Evolutionary conservation across 2,329 filamentous ascomycete genomes (phyloP).

Genomic region (Fusarium chlamydosporum): DNA sequence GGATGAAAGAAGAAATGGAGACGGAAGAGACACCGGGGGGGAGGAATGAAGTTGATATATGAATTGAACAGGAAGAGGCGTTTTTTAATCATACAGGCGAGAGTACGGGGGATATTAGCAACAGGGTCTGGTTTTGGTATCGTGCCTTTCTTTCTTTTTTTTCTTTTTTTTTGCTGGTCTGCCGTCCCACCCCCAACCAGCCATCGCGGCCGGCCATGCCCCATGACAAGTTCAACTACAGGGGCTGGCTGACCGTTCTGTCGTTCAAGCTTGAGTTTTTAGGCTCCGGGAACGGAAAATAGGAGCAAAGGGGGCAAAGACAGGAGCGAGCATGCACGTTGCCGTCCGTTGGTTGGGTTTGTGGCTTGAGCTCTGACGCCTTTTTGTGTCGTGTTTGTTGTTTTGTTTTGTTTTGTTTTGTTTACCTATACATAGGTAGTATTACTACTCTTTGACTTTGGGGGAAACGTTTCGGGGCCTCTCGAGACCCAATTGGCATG

Average conservation of each 20-base stretch:
- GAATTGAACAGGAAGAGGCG: slow-evolving; percentile 21
- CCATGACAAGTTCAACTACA: slow-evolving; percentile 26
- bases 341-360: slow-evolving; percentile 20
- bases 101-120: slow-evolving; percentile 43
- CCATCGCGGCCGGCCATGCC: slow-evolving; percentile 8
- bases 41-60: slow-evolving; percentile 25
- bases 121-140: slow-evolving; percentile 38
- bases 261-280: slow-evolving; percentile 9
- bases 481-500: not conserved
- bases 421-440: no score
- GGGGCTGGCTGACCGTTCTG: slow-evolving; percentile 14
- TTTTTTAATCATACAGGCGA: slow-evolving; percentile 39
- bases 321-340: slow-evolving; percentile 12
- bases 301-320: not conserved
- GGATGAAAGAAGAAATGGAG: slow-evolving; percentile 1
- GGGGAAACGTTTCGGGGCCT: not conserved
- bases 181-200: slow-evolving; percentile 37
- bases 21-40: not conserved
- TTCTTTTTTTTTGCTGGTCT: slow-evolving; percentile 15
- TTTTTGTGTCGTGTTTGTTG: slow-evolving; percentile 17
- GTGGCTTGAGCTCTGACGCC: slow-evolving; percentile 31
- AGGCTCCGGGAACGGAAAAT: slow-evolving; percentile 7
- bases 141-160: slow-evolving; percentile 14
- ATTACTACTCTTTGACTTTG: no score
- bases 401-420: slow-evolving; percentile 10